These are phyloP conservation scores for Fragaria nilgerrensis DNA, from an alignment of 306 rosid species.

Conservation along the genomic window DNA sequence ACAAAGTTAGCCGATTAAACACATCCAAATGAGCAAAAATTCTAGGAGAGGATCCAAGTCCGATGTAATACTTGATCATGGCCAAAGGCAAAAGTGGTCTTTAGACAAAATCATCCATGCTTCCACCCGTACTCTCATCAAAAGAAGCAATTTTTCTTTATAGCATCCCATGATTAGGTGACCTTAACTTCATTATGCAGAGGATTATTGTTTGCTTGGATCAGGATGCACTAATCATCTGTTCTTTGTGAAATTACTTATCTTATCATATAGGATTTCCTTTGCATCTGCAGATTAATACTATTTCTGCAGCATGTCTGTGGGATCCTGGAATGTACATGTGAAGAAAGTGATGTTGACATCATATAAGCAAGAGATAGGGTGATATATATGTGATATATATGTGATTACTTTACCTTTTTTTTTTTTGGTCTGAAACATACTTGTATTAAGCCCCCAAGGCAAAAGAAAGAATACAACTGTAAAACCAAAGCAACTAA, in stretches of 20 bases:
- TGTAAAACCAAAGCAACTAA: too few relatives aligned
- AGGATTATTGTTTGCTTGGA: conserved; percentile 2
- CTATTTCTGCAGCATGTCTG: neutral
- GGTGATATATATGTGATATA: neutral
- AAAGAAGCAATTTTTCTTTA: neutral
- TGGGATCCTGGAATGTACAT: conserved; percentile 10
- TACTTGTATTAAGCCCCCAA: too few relatives aligned
- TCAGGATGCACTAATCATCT: neutral
- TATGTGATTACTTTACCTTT: too few relatives aligned
- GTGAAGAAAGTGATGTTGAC: neutral
- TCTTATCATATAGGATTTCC: neutral
- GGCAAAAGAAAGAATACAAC: too few relatives aligned
- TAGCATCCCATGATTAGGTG: neutral
- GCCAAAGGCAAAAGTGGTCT: neutral
- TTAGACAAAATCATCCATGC: conserved; percentile 5
- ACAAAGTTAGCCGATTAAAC: neutral
- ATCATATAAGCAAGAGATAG: neutral
- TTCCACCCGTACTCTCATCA: neutral
- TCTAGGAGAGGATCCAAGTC: neutral
- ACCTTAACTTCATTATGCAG: neutral
- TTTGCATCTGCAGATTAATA: neutral
- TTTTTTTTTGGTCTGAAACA: too few relatives aligned
- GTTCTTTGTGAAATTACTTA: neutral
- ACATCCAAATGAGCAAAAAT: neutral
- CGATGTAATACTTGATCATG: neutral